Evolutionary conservation across 1,284 basidiomycete species (phyloP).

Genomic region (Peniophora sp.): DNA sequence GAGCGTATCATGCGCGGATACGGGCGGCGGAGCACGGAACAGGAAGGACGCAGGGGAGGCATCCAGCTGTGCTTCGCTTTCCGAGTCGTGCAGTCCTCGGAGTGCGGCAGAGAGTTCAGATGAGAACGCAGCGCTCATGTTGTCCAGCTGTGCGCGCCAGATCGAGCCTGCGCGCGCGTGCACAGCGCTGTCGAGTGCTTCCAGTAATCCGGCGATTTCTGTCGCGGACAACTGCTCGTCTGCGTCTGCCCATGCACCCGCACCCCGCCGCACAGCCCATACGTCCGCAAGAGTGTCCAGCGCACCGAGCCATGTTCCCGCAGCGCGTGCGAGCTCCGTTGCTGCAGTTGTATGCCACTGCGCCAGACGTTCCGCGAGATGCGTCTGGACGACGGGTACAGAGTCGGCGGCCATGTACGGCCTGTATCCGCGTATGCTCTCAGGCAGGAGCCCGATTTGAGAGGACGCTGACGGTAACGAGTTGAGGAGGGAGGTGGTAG

Average conservation of each 20-base stretch:
- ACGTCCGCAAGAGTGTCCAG: slow-evolving; percentile 52
- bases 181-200: slow-evolving; percentile 43
- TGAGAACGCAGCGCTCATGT: slow-evolving; percentile 38
- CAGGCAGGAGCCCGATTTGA: slow-evolving; percentile 59
- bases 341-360: slow-evolving; percentile 55
- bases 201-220: slow-evolving; percentile 34
- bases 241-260: slow-evolving; percentile 36
- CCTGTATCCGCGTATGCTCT: slow-evolving; percentile 55
- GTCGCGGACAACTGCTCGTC: slow-evolving; percentile 31
- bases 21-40: slow-evolving; percentile 44
- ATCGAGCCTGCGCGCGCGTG: slow-evolving; percentile 44
- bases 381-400: slow-evolving; percentile 33
- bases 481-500: slow-evolving; percentile 52
- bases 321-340: slow-evolving; percentile 33
- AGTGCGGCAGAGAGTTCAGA: slow-evolving; percentile 27
- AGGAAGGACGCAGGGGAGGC: slow-evolving; percentile 41
- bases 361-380: slow-evolving; percentile 38
- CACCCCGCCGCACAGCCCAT: slow-evolving; percentile 52
- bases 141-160: slow-evolving; percentile 41
- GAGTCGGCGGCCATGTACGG: slow-evolving; percentile 67
- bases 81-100: slow-evolving; percentile 18
- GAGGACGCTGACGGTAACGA: slow-evolving; percentile 60
- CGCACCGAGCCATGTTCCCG: slow-evolving; percentile 48
- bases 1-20: slow-evolving; percentile 30
- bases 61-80: slow-evolving; percentile 28